Evolutionary conservation across 2,329 filamentous ascomycete genomes (phyloP).

Genomic region (Sporothrix pseudoabietina): DNA sequence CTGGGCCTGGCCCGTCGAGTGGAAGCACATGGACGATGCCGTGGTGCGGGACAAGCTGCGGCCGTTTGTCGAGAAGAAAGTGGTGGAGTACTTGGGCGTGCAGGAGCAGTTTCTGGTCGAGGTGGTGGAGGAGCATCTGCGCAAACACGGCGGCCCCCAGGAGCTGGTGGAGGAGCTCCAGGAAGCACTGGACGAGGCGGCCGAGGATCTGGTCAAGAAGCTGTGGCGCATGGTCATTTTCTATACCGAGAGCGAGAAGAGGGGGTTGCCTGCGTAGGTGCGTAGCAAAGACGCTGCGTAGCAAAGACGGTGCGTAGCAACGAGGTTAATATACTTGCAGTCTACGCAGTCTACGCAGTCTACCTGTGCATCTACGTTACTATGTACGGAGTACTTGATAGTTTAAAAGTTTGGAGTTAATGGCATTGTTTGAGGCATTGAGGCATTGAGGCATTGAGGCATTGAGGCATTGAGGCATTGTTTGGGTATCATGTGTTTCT

Average conservation of each 20-base stretch:
- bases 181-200: constrained; percentile 91
- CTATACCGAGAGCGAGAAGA: constrained; percentile 92
- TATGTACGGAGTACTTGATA: background rate
- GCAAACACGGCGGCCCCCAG: constrained; percentile 71
- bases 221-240: constrained; percentile 99
- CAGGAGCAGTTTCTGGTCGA: constrained; percentile 96
- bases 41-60: constrained; percentile 83
- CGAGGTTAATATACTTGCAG: background rate
- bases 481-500: too few species aligned
- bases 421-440: background rate
- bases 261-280: constrained; percentile 74
- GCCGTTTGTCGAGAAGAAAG: constrained; percentile 97
- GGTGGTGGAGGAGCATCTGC: constrained; percentile 84
- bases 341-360: background rate
- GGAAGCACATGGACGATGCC: constrained; percentile 83
- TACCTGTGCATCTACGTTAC: background rate
- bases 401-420: background rate
- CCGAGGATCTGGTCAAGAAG: constrained; percentile 91
- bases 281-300: too few species aligned
- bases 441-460: too few species aligned
- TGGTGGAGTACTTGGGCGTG: constrained; percentile 93
- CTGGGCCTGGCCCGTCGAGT: constrained; percentile 91
- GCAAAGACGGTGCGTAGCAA: background rate
- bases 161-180: constrained; percentile 83
- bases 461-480: background rate